These are phyloP conservation scores for Ceratocystis alfenasii DNA, from an alignment of 2,329 filamentous ascomycete species.

Conservation along the genomic window DNA sequence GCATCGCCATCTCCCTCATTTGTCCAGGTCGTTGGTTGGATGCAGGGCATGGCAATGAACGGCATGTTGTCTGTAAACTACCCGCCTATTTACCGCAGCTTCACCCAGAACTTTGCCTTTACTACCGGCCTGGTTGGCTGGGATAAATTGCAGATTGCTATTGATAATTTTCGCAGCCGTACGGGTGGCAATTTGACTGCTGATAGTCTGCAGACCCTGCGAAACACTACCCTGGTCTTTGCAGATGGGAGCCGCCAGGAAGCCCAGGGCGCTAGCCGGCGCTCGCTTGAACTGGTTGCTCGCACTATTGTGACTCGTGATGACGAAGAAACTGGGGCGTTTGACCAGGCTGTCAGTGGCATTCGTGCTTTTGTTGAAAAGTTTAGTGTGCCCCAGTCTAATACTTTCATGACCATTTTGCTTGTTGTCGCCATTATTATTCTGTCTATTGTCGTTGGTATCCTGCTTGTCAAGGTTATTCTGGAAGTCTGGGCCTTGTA, in stretches of 20 bases:
- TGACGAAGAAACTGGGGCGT: slow-evolving; percentile 26
- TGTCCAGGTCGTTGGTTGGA: slow-evolving; percentile 72
- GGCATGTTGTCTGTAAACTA: slow-evolving; percentile 91
- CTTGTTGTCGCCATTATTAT: slow-evolving; percentile 80
- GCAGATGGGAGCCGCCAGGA: slow-evolving; percentile 43
- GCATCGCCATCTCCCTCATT: slow-evolving; percentile 65
- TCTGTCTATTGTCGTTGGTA: slow-evolving; percentile 69
- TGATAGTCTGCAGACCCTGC: slow-evolving; percentile 63
- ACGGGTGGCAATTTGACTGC: slow-evolving; percentile 80
- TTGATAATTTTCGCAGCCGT: slow-evolving; percentile 66
- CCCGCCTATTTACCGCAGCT: slow-evolving; percentile 76
- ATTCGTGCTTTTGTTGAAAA: slow-evolving; percentile 76
- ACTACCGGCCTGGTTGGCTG: slow-evolving; percentile 75
- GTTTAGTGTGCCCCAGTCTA: slow-evolving; percentile 71
- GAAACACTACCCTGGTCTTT: slow-evolving; percentile 64
- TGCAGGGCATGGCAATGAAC: slow-evolving; percentile 88
- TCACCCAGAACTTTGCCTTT: slow-evolving; percentile 87
- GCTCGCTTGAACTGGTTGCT: slow-evolving; percentile 27
- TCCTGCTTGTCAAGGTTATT: slow-evolving; percentile 81
- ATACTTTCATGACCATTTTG: slow-evolving; percentile 93
- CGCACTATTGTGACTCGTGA: slow-evolving; percentile 25
- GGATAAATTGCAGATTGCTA: slow-evolving; percentile 64
- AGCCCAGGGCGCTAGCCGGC: slow-evolving; percentile 38
- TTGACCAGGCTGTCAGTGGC: slow-evolving; percentile 51
- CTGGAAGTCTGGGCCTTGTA: slow-evolving; percentile 87